Evolutionary conservation across 2,329 filamentous ascomycete species (phyloP), one percentile per base, ranked within the genome.

Genomic region (Diaporthe citriasiana): DNA sequence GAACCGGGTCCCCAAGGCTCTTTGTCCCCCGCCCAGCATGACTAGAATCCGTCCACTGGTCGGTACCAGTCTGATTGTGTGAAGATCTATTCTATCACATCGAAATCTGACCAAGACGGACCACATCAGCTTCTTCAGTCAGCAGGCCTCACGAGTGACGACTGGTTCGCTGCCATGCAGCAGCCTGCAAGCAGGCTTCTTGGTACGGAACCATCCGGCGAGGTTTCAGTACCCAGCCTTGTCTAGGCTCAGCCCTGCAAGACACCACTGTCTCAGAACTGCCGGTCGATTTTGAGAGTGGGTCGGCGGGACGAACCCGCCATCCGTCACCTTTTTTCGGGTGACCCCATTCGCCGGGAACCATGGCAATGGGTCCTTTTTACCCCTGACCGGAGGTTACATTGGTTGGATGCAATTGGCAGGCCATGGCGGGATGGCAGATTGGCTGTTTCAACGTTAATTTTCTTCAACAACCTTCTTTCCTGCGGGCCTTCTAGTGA

Each of bases 391-490:
- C 45, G 63, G 63, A 68, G 63, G 45, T 53, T 53, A 40, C 63
- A 68, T 38, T 68, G 63, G 47, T 27, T 27, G 63, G 45, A 53
- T 15, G 10, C 63, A 33, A 68, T 53, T 68, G 63, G 63, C 63
- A 68, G 45, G 47, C 47, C 63, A 10, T 13, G 25, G 45, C n/a
- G 63, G 63, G 47, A 53, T 68, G 33, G 63, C 63, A 68, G 63
- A 68, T 68, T 68, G 63, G 63, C 63, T 53, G 63, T 68, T 68
- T 68, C 63, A 68, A 68, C 47, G 47, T 53, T 68, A 68, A 68
- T 68, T 53, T 68, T 68, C 63, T 68, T 53, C 63, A 38, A 53
- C 45, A 68, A 53, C 63, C 47, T 53, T 68, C 33, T 53, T 35
- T 68, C n/a, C 30, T 53, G 47, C 47, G 33, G 15, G 33, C n/a